These are phyloP conservation scores for Pachysolen tannophilus DNA, from an alignment of 805 yeast genomes.

Conservation along the genomic window DNA sequence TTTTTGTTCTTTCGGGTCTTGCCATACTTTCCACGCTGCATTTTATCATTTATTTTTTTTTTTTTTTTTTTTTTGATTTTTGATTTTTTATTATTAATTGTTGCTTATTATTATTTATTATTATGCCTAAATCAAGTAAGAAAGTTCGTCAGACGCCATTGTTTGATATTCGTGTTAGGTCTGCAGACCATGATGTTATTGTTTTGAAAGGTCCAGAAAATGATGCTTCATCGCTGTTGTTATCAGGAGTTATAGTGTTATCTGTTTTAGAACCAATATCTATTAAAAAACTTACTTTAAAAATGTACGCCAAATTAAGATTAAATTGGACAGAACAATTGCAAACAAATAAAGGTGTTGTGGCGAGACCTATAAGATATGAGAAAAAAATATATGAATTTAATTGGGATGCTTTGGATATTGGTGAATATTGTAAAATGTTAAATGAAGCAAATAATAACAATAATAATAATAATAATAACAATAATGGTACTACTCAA, in stretches of 20 bases:
- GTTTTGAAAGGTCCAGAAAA: conserved; percentile 71
- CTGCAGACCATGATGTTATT: conserved; percentile 70
- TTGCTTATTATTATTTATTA: too few relatives aligned
- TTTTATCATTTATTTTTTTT: too few relatives aligned
- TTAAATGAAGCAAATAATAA: conserved; percentile 3
- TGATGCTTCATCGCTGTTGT: conserved; percentile 68
- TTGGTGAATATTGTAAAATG: conserved; percentile 28
- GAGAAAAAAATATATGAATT: conserved; percentile 67
- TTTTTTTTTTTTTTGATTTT: too few relatives aligned
- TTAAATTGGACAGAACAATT: conserved; percentile 55
- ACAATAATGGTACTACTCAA: too few relatives aligned
- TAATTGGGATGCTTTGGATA: conserved; percentile 64
- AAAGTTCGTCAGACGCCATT: conserved; percentile 21
- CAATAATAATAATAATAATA: too few relatives aligned
- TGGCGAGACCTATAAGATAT: conserved; percentile 39
- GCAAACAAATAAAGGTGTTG: conserved; percentile 35
- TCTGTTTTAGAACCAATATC: conserved; percentile 69
- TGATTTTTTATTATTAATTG: too few relatives aligned
- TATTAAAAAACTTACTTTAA: conserved; percentile 55
- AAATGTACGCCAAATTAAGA: conserved; percentile 59
- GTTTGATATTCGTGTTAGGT: conserved; percentile 47
- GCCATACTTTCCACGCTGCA: too few relatives aligned
- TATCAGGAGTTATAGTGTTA: conserved; percentile 73
- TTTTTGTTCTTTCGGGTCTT: too few relatives aligned
- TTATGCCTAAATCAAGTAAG: conserved; percentile 18